Conservation (phyloP, 306 rosid genomes). For the Fagus crenata region DNA sequence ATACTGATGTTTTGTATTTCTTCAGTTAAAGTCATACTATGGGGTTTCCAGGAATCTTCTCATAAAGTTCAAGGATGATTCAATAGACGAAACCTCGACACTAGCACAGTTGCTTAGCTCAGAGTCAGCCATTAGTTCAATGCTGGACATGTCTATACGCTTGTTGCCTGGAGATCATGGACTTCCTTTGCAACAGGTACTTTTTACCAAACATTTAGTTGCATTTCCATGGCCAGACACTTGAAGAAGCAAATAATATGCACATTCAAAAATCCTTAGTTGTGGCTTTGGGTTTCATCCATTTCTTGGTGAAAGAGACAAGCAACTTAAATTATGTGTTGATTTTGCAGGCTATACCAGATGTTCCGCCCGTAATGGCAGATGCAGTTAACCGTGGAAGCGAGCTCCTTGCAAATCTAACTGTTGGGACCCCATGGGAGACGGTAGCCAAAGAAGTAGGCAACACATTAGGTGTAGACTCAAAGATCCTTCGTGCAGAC, state of each 20-base stretch:
- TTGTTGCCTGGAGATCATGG: constrained; percentile 87
- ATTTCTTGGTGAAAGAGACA: not conserved
- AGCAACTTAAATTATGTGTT: constrained; percentile 4
- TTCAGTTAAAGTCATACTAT: constrained; percentile 91
- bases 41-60: constrained; percentile 91
- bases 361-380: constrained; percentile 94
- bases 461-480: constrained; percentile 72
- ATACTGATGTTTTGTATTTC: constrained; percentile 18
- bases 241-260: not conserved
- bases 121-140: constrained; percentile 84
- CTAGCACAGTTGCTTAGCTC: constrained; percentile 87
- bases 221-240: not conserved
- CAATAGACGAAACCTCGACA: constrained; percentile 77
- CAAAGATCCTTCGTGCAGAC: constrained; percentile 60
- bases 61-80: constrained; percentile 79
- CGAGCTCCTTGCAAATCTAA: constrained; percentile 72
- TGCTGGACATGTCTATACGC: constrained; percentile 95
- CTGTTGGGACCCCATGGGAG: constrained; percentile 90
- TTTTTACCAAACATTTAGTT: not conserved
- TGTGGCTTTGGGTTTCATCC: constrained; percentile 1
- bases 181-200: constrained; percentile 95
- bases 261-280: not conserved
- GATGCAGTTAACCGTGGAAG: constrained; percentile 94
- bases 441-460: constrained; percentile 90
- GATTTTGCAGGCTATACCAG: constrained; percentile 75